These are phyloP conservation scores for Lobosporangium transversale DNA, from an alignment of 192 early-diverging fungal genomes.

Conservation along the genomic window DNA sequence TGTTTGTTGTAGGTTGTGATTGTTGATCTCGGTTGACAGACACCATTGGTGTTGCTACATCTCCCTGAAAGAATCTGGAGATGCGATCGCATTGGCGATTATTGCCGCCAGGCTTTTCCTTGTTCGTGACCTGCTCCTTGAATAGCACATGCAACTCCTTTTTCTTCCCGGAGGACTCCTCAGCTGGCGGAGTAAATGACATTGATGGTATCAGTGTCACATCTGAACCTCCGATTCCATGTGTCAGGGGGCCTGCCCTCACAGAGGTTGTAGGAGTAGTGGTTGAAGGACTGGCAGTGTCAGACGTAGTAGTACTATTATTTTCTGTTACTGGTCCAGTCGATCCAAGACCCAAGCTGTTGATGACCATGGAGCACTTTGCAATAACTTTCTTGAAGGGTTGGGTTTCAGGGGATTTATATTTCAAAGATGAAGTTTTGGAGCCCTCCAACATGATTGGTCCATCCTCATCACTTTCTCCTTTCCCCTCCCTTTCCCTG, in stretches of 20 bases:
- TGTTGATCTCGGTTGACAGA: background rate
- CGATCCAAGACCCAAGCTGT: conserved; percentile 12
- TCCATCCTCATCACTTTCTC: conserved; percentile 1
- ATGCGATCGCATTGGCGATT: conserved; percentile 8
- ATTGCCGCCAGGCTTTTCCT: conserved; percentile 7
- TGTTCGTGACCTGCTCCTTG: conserved; percentile 4
- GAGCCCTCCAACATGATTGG: conserved; percentile 6
- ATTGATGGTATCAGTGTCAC: conserved; percentile 13
- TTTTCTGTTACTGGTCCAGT: background rate
- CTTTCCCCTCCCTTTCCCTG: background rate
- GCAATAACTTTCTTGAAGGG: conserved; percentile 20
- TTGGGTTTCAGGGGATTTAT: conserved; percentile 16
- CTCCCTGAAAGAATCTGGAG: conserved; percentile 10
- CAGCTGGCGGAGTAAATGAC: background rate
- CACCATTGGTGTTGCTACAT: background rate
- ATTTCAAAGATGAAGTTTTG: background rate
- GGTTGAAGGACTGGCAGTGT: background rate
- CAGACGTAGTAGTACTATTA: background rate
- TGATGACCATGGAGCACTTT: conserved; percentile 26
- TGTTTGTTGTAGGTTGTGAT: too few species aligned
- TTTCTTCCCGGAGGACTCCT: background rate
- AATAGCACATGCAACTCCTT: background rate
- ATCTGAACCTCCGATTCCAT: conserved; percentile 18
- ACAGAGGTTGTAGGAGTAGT: too few species aligned
- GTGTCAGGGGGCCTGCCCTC: too few species aligned